These are phyloP conservation scores for Gypsophila paniculata DNA, from an alignment of 179 eudicot species.

Conservation along the genomic window DNA sequence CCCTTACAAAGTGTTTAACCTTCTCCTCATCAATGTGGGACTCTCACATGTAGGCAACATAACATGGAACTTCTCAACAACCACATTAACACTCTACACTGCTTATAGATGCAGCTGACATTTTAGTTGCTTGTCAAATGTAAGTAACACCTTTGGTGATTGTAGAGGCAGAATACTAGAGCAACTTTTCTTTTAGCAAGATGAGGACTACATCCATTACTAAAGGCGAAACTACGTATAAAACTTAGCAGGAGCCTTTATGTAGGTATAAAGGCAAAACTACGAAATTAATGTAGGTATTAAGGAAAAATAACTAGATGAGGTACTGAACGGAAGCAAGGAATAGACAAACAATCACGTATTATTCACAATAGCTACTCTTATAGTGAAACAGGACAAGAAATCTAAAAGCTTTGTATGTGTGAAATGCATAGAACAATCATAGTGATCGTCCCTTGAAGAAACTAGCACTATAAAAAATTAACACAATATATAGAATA, in stretches of 20 bases:
- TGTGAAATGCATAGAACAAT: neutral
- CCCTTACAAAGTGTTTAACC: no score
- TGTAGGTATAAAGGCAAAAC: no score
- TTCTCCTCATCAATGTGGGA: no score
- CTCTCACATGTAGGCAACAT: no score
- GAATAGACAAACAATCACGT: no score
- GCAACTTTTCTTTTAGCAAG: neutral
- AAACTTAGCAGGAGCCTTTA: no score
- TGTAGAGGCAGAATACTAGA: neutral
- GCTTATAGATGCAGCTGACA: neutral
- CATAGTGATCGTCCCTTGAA: neutral
- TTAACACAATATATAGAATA: neutral
- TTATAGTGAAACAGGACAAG: neutral
- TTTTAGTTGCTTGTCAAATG: neutral
- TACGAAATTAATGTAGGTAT: no score
- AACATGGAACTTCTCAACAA: no score
- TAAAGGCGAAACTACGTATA: no score
- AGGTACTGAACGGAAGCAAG: neutral
- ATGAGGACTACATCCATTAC: neutral
- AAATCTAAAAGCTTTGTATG: neutral
- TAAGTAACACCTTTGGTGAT: neutral
- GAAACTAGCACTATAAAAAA: neutral
- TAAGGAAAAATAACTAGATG: neutral
- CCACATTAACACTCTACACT: no score
- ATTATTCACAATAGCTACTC: neutral